Evolutionary conservation across 768 basidiomycete genomes (phyloP), one percentile per base, ranked within the genome.

Genomic region (Gymnopilus junonius): DNA sequence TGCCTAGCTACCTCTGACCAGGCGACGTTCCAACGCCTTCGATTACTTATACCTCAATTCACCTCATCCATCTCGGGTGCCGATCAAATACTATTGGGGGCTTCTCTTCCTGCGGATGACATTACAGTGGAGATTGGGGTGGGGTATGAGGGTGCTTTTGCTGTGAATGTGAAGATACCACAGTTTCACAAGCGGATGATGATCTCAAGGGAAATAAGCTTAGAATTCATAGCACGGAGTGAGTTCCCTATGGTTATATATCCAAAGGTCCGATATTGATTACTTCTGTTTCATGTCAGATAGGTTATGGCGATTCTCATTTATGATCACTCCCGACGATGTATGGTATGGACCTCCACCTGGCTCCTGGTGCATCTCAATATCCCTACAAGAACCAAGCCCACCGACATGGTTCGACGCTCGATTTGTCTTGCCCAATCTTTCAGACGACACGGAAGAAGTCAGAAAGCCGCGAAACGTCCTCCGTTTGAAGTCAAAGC

Each of bases 131-230:
- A 82, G 34, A 83, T 88, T 53, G 67, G 83, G 7, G 73, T 74
- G 0, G 80, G 80, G 0, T 80, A 83, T 50, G 81, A 84, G 32
- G 84, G 84, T 0, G 78, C 83, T 0, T 92, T 92, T 63, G 78
- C 77, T 0, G 85, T 80, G 2, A 71, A 77, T 20, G 80, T 90
- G 43, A 73, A 74, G 35, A 73, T 88, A 8, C 78, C 81, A n/a
- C 79, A 84, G 50, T 92, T 90, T 73, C 89, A 90, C 70, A 86
- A 84, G 63, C 80, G 91, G 29, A 88, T 92, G 88, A 79, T 85
- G 53, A 80, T 90, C 3, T 80, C 84, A 23, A 82, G 83, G 60
- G 65, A 76, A 29, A 82, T 91, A 35, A 68, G 65, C 14, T 69
- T 90, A 14, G 90, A 92, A 60, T 92, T 92, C 65, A 85, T 92